Percentiles rank a stretch among this genome's conserved stretches.
These are phyloP conservation scores for Penicillium daleae DNA, from an alignment of 495 filamentous ascomycete genomes.

Conservation along the genomic window DNA sequence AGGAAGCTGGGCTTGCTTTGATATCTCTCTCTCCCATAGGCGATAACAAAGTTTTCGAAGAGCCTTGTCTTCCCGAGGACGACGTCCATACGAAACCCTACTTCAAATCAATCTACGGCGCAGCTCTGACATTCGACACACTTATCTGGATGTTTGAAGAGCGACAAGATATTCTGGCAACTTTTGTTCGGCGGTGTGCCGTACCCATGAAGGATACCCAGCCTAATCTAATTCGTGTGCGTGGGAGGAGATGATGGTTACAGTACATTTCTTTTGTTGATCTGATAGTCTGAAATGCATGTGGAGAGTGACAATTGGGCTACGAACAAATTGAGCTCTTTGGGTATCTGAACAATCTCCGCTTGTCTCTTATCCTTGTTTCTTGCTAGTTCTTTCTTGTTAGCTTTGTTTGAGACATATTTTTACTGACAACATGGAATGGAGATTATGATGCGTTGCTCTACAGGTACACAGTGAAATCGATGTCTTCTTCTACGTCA, in stretches of 20 bases:
- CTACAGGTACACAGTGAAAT: too few relatives aligned
- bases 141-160: background rate
- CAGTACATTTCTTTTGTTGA: too few relatives aligned
- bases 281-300: background rate
- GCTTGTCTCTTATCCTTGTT: too few relatives aligned
- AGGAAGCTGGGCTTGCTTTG: background rate
- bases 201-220: background rate
- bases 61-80: background rate
- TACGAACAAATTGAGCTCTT: background rate
- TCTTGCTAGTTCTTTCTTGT: too few relatives aligned
- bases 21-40: background rate
- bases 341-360: too few relatives aligned
- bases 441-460: too few relatives aligned
- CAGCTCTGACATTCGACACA: background rate
- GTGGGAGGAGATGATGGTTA: background rate
- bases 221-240: background rate
- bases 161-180: constrained; percentile 4
- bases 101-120: background rate
- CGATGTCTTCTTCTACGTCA: too few relatives aligned
- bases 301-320: background rate
- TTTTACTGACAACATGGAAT: too few relatives aligned
- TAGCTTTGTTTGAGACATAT: too few relatives aligned
- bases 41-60: background rate
- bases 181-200: background rate
- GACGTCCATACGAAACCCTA: background rate